Evolutionary conservation across 345 rosid species (phyloP).

Genomic region (Salix purpurea): DNA sequence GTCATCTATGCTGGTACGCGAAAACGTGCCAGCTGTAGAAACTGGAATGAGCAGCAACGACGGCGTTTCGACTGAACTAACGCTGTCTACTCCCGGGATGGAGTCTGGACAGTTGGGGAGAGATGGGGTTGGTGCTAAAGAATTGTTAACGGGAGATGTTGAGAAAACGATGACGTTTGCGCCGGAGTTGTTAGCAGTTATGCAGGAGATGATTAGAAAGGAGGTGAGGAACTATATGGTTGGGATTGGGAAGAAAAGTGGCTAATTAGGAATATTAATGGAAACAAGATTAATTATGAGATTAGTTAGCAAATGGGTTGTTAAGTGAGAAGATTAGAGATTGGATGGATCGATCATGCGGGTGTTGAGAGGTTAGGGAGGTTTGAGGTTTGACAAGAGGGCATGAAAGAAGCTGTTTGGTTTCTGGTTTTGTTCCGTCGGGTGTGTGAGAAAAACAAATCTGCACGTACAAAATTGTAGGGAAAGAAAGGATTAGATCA

Average conservation of each 20-base stretch:
- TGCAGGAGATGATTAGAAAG: conserved; percentile 16
- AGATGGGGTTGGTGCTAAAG: background rate
- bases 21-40: background rate
- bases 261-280: too few relatives aligned
- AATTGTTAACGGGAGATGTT: background rate
- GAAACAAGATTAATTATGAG: background rate
- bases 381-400: background rate
- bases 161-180: conserved; percentile 5
- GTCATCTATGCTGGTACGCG: background rate
- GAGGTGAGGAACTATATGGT: conserved; percentile 20
- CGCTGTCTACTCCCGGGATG: conserved; percentile 4
- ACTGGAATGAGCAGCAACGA: background rate
- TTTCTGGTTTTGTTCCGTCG: background rate
- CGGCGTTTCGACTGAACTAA: conserved; percentile 14
- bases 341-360: background rate
- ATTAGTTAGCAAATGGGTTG: background rate
- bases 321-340: background rate
- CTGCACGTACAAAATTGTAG: background rate
- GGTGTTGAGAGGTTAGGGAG: background rate
- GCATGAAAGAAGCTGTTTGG: background rate
- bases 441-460: background rate
- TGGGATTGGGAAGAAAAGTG: background rate
- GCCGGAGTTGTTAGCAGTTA: conserved; percentile 1
- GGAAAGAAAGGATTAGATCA: background rate
- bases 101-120: background rate